Conservation (phyloP, 2,329 filamentous ascomycete species). For the Fonsecaea erecta region DNA sequence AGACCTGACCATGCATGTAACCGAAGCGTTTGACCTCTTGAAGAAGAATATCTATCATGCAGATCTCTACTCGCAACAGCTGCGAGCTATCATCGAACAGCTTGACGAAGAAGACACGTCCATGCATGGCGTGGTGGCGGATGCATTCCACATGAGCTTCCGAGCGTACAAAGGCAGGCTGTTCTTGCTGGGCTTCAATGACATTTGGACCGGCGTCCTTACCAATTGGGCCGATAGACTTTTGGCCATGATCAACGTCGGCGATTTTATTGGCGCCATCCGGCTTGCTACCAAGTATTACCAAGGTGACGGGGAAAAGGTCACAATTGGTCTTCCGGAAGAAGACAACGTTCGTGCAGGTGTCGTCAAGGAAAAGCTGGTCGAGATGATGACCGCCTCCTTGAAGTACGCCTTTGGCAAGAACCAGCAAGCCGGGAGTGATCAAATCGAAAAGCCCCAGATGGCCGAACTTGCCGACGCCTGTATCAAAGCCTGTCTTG, state of each 20-base stretch:
- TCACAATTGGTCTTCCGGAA: slow-evolving; percentile 91
- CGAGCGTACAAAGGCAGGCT: slow-evolving; percentile 91
- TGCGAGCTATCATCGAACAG: slow-evolving; percentile 83
- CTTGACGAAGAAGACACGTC: slow-evolving; percentile 83
- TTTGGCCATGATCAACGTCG: slow-evolving; percentile 91
- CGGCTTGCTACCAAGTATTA: slow-evolving; percentile 91
- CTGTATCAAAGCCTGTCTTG: slow-evolving; percentile 81
- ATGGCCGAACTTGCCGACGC: slow-evolving; percentile 78
- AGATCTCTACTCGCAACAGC: slow-evolving; percentile 86
- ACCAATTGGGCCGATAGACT: slow-evolving; percentile 98
- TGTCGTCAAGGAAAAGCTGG: slow-evolving; percentile 83
- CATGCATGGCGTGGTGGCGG: slow-evolving; percentile 93
- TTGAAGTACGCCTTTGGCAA: slow-evolving; percentile 84
- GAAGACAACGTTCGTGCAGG: slow-evolving; percentile 74
- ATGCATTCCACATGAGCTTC: slow-evolving; percentile 98
- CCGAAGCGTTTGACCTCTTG: slow-evolving; percentile 90
- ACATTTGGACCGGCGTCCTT: slow-evolving; percentile 84
- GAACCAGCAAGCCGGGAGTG: slow-evolving; percentile 53
- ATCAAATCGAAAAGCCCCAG: slow-evolving; percentile 63
- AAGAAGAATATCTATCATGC: slow-evolving; percentile 90
- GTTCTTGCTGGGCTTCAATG: slow-evolving; percentile 92
- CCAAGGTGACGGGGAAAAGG: slow-evolving; percentile 84
- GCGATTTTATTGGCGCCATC: slow-evolving; percentile 94
- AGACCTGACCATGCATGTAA: slow-evolving; percentile 85
- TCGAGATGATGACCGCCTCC: slow-evolving; percentile 93